These are phyloP conservation scores for Pleurotus tuoliensis DNA, from an alignment of 768 basidiomycete species.

Conservation along the genomic window DNA sequence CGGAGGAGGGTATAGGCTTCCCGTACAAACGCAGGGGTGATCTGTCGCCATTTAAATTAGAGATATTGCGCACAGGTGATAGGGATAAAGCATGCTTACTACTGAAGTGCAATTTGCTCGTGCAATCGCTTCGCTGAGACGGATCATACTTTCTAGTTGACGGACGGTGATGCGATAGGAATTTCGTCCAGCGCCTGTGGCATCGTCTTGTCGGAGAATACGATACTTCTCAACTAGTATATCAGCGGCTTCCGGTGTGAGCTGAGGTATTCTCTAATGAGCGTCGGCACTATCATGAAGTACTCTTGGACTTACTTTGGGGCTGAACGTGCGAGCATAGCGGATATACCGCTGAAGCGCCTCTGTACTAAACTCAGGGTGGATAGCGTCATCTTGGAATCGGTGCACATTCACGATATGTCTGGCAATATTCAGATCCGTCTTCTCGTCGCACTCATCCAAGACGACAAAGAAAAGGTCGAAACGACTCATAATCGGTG, in stretches of 20 bases:
- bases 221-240: constrained; percentile 95
- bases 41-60: constrained; percentile 39
- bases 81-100: constrained; percentile 36
- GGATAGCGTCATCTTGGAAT: constrained; percentile 90
- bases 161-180: constrained; percentile 98
- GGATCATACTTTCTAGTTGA: constrained; percentile 98
- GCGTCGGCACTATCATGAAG: no score
- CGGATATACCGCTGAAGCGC: constrained; percentile 95
- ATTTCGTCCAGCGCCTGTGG: constrained; percentile 81
- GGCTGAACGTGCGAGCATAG: constrained; percentile 95
- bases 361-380: constrained; percentile 97
- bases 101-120: constrained; percentile 95
- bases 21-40: constrained; percentile 89
- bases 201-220: constrained; percentile 87
- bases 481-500: constrained; percentile 98
- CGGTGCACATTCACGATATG: constrained; percentile 98
- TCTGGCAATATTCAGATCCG: constrained; percentile 88
- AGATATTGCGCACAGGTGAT: no score
- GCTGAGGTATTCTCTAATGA: constrained; percentile 36
- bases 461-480: constrained; percentile 98
- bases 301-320: constrained; percentile 59
- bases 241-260: constrained; percentile 90
- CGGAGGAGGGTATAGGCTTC: constrained; percentile 92
- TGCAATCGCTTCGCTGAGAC: constrained; percentile 94
- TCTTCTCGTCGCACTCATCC: constrained; percentile 93